A percentile compares a stretch with the other conserved stretches of the same genome.
phyloP scores from a whole-genome alignment of 1,139 yeast genomes.

The Taphrina communis region DNA sequence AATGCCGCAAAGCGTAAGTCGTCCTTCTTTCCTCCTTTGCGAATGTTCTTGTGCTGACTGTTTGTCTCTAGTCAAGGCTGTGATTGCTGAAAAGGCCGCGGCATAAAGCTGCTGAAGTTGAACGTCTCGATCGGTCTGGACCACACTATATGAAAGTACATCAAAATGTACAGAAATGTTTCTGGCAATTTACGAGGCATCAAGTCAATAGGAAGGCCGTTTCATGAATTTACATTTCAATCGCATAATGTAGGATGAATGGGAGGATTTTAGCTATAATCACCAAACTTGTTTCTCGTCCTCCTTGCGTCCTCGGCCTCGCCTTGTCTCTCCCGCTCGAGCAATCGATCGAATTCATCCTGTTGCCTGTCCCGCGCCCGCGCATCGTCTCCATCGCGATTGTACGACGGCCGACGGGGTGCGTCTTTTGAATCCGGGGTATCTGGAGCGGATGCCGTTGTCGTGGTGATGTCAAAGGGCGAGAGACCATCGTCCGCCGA shows the following conservation, averaged over 20 bases:
- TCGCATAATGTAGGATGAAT: neutral
- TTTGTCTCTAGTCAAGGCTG: slow-evolving; percentile 20
- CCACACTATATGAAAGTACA: too few species aligned
- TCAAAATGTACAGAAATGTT: too few species aligned
- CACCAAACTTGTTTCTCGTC: slow-evolving; percentile 35
- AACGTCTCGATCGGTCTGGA: too few species aligned
- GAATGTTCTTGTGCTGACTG: neutral
- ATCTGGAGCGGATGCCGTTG: neutral
- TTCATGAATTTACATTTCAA: too few species aligned
- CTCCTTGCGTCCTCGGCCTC: slow-evolving; percentile 23
- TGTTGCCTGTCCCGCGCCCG: slow-evolving; percentile 20
- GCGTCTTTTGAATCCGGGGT: neutral
- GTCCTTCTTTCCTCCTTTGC: slow-evolving; percentile 61
- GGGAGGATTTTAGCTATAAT: slow-evolving; percentile 5
- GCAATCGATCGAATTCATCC: slow-evolving; percentile 31
- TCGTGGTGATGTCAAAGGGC: neutral
- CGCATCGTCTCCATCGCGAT: neutral
- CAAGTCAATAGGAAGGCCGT: too few species aligned
- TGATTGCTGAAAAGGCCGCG: slow-evolving; percentile 19
- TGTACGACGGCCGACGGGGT: neutral
- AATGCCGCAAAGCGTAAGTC: slow-evolving; percentile 81
- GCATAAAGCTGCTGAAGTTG: neutral
- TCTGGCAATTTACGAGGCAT: too few species aligned
- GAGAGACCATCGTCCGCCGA: neutral
- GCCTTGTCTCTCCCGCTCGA: slow-evolving; percentile 33